Base-by-base conservation (phyloP, 306 rosid genomes). In the Canavalia gladiata region DNA sequence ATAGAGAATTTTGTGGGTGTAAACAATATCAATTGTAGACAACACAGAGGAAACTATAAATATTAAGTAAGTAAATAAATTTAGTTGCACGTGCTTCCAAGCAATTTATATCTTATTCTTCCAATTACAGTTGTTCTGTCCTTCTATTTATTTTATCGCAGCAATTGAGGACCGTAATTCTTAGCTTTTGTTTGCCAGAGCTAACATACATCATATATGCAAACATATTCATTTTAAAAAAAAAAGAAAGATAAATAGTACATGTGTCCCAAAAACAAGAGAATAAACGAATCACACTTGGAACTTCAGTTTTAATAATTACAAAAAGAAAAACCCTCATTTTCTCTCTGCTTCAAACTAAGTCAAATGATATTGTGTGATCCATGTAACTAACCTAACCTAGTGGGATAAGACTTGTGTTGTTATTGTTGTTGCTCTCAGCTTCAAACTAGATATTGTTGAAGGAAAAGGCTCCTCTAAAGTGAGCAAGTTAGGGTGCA, bases 31-130 rank as follows among this genome's bases (percentile, higher is more conserved):
- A 29, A 8, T 58, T 7, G 29, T 6, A 30, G n/a, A 58, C 37
- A 29, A 58, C 65, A 58, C 13, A 57, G 29, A 57, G 29, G 37
- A 57, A 58, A 59, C 39, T 59, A 33, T 60, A 60, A 31, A 60
- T 60, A 11, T 60, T 60, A 60, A 60, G 39, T 60, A 60, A 60
- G 39, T 9, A 60, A 60, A 30, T 2, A 60, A 33, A 60, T 58
- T 39, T 58, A 60, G n/a, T 60, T 33, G 43, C 42, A 4, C 10
- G 8, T 31, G 25, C 43, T 33, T 60, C 25, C 4, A 10, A 9
- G 42, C 42, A 31, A 60, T 60, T 31, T 25, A 56, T 34, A 7
- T 56, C 52, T 47, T 47, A 47, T 25, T 28, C 12, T 56, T 56
- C 5, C 35, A 28, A 56, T 56, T 28, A 28, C 63, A 28, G 35